Conservation (phyloP, 2,329 filamentous ascomycete genomes). For the Apiospora pterosperma region DNA sequence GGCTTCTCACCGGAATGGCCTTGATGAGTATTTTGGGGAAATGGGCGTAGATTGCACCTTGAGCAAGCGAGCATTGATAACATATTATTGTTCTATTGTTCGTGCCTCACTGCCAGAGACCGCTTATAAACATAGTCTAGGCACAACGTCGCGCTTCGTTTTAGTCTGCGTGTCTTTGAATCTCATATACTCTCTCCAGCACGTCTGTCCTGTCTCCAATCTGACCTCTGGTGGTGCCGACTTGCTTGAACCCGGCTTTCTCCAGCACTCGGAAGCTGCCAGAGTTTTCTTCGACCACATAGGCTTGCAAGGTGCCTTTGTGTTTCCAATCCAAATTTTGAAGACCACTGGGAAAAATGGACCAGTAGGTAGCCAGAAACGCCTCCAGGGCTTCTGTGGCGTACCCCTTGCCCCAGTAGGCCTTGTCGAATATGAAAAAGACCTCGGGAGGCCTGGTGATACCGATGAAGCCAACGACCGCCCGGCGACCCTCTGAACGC, state of each 20-base stretch:
- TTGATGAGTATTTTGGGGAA: constrained; percentile 1
- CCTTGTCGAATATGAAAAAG: neutral
- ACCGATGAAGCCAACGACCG: neutral
- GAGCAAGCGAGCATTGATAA: no score
- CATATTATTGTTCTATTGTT: neutral
- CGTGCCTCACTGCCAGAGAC: neutral
- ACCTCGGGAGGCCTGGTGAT: neutral
- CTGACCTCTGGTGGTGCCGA: neutral
- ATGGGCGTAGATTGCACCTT: neutral
- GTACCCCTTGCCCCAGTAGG: neutral
- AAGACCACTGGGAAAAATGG: neutral
- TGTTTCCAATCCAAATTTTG: neutral
- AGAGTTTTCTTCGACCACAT: neutral
- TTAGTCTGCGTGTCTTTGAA: neutral
- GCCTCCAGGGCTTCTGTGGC: constrained; percentile 2
- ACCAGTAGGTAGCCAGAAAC: constrained; percentile 1
- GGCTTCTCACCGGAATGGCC: neutral
- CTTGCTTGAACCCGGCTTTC: neutral
- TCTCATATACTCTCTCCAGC: neutral
- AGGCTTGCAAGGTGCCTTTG: neutral
- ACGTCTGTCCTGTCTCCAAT: neutral
- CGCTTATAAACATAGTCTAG: neutral
- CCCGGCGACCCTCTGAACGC: fast-evolving
- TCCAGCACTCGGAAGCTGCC: neutral
- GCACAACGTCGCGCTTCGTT: neutral